phyloP scores from a whole-genome alignment of 495 filamentous ascomycete genomes.

The Trichoderma reesei region DNA sequence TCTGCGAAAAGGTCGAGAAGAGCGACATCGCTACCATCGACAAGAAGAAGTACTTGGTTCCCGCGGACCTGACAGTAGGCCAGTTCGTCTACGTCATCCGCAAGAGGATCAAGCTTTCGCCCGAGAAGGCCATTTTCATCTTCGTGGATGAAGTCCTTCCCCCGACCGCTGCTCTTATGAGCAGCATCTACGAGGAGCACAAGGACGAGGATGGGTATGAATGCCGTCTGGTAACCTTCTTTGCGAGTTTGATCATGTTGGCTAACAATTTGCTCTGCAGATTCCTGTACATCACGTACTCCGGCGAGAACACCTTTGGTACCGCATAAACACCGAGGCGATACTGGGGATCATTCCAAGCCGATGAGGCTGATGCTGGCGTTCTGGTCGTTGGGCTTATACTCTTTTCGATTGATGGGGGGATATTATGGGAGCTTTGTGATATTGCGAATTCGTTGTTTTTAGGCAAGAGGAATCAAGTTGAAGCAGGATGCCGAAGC shows the following conservation, averaged over 20 bases:
- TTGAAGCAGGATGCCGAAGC: not conserved
- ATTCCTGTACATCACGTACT: conserved; percentile 67
- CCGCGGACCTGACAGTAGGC: conserved; percentile 93
- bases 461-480: not conserved
- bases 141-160: conserved; percentile 98
- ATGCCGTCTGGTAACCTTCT: not conserved
- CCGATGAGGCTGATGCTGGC: not conserved
- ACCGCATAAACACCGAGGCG: conserved; percentile 5
- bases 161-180: conserved; percentile 96
- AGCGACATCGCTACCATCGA: conserved; percentile 99
- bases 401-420: conserved; percentile 6
- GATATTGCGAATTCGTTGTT: not conserved
- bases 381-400: conserved; percentile 4
- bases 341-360: not conserved
- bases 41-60: conserved; percentile 99
- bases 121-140: conserved; percentile 99
- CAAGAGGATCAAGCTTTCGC: conserved; percentile 98
- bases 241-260: not conserved
- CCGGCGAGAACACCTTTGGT: conserved; percentile 99
- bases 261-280: conserved; percentile 25
- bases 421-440: not conserved
- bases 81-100: conserved; percentile 99
- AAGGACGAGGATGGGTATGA: conserved; percentile 67
- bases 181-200: conserved; percentile 98
- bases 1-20: conserved; percentile 99